Percentiles rank a stretch among this genome's conserved stretches.
Conservation (phyloP, 352 stramenopile species). For the Saprolegnia parasitica region DNA sequence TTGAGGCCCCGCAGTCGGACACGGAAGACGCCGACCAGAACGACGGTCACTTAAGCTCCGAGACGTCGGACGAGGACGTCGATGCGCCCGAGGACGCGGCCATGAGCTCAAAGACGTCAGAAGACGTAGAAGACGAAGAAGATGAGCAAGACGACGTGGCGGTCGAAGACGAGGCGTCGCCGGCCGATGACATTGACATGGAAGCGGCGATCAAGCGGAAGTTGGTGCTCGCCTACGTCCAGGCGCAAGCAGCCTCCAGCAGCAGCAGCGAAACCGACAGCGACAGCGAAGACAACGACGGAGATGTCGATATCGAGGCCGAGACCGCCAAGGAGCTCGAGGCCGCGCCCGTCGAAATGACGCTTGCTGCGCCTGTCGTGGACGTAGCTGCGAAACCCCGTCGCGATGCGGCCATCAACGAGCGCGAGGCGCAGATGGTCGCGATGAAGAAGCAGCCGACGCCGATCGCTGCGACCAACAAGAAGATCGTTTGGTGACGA, state of each 20-base stretch:
- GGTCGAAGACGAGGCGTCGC: conserved; percentile 14
- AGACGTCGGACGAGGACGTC: conserved; percentile 12
- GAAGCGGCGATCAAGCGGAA: conserved; percentile 31
- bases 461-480: conserved; percentile 37
- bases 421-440: conserved; percentile 39
- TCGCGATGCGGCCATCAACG: conserved; percentile 48
- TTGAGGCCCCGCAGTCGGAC: background rate
- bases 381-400: conserved; percentile 36
- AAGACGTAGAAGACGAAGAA: background rate
- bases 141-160: background rate
- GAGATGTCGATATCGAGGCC: conserved; percentile 3
- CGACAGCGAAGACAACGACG: conserved; percentile 19
- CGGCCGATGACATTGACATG: conserved; percentile 13
- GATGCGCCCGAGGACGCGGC: background rate
- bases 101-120: background rate
- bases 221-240: conserved; percentile 25
- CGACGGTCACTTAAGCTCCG: conserved; percentile 18
- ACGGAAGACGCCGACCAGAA: conserved; percentile 11
- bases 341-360: background rate
- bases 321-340: conserved; percentile 22
- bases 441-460: conserved; percentile 36
- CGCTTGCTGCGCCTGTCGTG: background rate
- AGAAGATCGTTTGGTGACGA: conserved; percentile 76
- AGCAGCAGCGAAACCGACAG: conserved; percentile 16
- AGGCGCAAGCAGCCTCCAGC: conserved; percentile 23